Evolutionary conservation across 306 rosid genomes (phyloP).

Genomic region (Begonia masoniana): DNA sequence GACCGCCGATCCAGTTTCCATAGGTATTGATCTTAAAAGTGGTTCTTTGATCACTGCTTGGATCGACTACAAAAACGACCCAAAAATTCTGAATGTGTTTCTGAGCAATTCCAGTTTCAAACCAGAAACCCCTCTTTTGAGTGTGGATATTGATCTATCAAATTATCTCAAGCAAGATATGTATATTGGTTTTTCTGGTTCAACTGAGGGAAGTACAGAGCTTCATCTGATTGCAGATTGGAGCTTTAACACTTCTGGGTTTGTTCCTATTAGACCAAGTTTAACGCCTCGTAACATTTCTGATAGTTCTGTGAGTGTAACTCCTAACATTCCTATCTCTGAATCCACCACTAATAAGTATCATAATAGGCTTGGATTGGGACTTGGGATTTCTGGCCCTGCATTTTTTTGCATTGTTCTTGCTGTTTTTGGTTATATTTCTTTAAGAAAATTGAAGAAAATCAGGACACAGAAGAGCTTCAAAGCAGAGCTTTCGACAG

Average conservation of each 20-base stretch:
- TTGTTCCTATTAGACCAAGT: slow-evolving; percentile 18
- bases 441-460: slow-evolving; percentile 30
- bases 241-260: slow-evolving; percentile 45
- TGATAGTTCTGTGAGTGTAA: slow-evolving; percentile 21
- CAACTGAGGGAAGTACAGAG: slow-evolving; percentile 65
- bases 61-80: slow-evolving; percentile 54
- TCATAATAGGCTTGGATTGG: slow-evolving; percentile 27
- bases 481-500: slow-evolving; percentile 30
- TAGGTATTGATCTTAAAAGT: slow-evolving; percentile 46
- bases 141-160: slow-evolving; percentile 37
- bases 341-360: slow-evolving; percentile 3
- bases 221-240: slow-evolving; percentile 43
- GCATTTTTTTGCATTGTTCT: slow-evolving; percentile 28
- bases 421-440: slow-evolving; percentile 32
- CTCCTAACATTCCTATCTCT: slow-evolving; percentile 15
- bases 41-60: slow-evolving; percentile 44
- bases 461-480: slow-evolving; percentile 20
- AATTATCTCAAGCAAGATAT: slow-evolving; percentile 16
- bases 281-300: slow-evolving; percentile 35
- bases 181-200: slow-evolving; percentile 55
- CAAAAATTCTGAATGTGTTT: slow-evolving; percentile 26
- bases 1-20: slow-evolving; percentile 29
- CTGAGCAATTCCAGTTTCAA: slow-evolving; percentile 32
- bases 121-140: slow-evolving; percentile 34
- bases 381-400: slow-evolving; percentile 37